phyloP scores from a whole-genome alignment of 345 rosid genomes.

The Aurinia saxatilis region DNA sequence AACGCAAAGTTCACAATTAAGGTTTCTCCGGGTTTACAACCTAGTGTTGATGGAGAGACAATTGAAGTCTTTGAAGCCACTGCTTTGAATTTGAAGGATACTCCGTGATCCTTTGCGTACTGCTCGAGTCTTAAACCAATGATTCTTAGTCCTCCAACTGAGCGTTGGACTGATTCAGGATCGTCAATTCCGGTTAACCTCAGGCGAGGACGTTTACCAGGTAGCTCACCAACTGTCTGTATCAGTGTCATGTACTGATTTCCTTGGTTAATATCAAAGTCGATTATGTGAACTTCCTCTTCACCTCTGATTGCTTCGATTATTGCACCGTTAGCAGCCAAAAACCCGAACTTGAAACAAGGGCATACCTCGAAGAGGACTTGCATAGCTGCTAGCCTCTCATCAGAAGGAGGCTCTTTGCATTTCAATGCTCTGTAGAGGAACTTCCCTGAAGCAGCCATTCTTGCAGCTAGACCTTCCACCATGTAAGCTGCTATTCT shows the following conservation, averaged over 20 bases:
- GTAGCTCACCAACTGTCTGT: conserved; percentile 46
- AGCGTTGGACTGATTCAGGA: conserved; percentile 91
- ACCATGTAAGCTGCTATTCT: conserved; percentile 98
- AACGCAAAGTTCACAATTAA: conserved; percentile 87
- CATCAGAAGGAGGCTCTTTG: conserved; percentile 94
- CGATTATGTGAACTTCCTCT: conserved; percentile 71
- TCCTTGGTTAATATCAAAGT: conserved; percentile 94
- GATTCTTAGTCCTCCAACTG: conserved; percentile 60
- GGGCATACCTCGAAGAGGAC: conserved; percentile 96
- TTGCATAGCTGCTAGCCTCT: conserved; percentile 98
- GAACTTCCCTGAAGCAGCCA: conserved; percentile 83
- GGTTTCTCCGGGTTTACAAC: conserved; percentile 60
- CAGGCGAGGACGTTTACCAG: conserved; percentile 48
- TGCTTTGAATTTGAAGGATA: conserved; percentile 66
- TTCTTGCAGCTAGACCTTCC: conserved; percentile 93
- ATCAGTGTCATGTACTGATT: conserved; percentile 87
- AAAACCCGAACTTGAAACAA: conserved; percentile 88
- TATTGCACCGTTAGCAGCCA: conserved; percentile 88
- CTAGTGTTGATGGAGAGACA: conserved; percentile 67
- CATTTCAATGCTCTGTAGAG: conserved; percentile 86
- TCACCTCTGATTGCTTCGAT: conserved; percentile 69
- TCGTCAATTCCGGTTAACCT: conserved; percentile 92
- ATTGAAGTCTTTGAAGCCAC: conserved; percentile 64
- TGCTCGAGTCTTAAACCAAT: conserved; percentile 84
- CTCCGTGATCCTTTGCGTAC: conserved; percentile 52